Evolutionary conservation across 768 basidiomycete genomes (phyloP).

Genomic region (Lyophyllum atratum): DNA sequence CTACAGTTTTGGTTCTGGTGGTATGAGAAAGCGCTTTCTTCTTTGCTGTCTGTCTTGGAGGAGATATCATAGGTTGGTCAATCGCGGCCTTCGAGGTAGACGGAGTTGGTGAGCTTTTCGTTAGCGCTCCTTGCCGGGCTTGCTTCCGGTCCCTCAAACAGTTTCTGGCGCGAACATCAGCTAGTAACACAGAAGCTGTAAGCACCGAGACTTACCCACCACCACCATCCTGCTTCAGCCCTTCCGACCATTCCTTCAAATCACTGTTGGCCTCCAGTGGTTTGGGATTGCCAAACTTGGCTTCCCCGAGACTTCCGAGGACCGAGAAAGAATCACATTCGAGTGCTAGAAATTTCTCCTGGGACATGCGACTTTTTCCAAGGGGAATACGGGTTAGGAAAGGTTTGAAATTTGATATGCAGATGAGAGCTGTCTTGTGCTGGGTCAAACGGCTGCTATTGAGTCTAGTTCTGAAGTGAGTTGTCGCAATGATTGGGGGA

Average conservation of each 20-base stretch:
- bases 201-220: conserved; percentile 50
- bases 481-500: neutral
- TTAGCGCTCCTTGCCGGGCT: conserved; percentile 17
- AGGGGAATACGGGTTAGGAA: conserved; percentile 56
- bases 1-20: neutral
- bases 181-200: conserved; percentile 3
- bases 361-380: conserved; percentile 41
- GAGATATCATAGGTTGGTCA: neutral
- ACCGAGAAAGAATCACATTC: conserved; percentile 47
- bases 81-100: neutral
- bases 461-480: conserved; percentile 8
- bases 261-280: conserved; percentile 42
- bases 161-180: conserved; percentile 32
- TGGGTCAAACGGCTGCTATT: conserved; percentile 42
- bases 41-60: neutral
- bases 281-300: conserved; percentile 52
- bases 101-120: neutral
- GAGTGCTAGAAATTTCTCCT: conserved; percentile 46
- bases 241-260: conserved; percentile 54
- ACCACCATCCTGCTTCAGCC: conserved; percentile 57
- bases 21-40: neutral
- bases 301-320: conserved; percentile 46
- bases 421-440: conserved; percentile 45
- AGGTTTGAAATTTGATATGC: conserved; percentile 50
- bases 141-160: conserved; percentile 48